Evolutionary conservation across 805 yeast genomes (phyloP), one percentile per base, ranked within the genome.

Genomic region (Sugiyamaella valdiviana): DNA sequence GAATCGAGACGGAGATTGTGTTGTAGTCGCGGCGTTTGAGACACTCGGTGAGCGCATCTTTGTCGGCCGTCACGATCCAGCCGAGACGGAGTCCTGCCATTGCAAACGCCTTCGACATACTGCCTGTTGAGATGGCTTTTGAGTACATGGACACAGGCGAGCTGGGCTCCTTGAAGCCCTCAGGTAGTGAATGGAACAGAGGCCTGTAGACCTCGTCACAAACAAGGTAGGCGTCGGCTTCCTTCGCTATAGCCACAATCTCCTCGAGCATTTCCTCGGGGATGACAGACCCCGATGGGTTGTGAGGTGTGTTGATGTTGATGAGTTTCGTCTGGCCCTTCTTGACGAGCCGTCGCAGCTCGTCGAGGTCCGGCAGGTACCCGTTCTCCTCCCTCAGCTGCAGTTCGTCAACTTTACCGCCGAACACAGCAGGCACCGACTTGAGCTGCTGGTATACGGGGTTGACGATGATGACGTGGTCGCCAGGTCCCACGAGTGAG

Each of bases 121-220:
- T 75, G 2, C 76, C 68, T 0, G 80, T 75, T 6, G 73, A 67
- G 36, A 77, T 65, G 3, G 75, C 71, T 50, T 68, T 70, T 1
- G 65, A 66, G 50, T 73, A 73, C 20, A 75, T 57, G 29, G 68
- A 63, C 10, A 71, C 69, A 12, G 73, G 66, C 2, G 77, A 71
- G 24, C 59, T 60, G 4, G 79, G 76, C n/a, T 38, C 21, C 17
- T 47, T 49, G 6, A 45, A 40, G 14, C 45, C 58, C 2, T 57
- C 51, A 1, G 55, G 54, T 6, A 63, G 52, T 3, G 71, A 64
- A 57, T 76, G 79, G 57, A 65, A 74, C 44, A 77, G 62, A 9
- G 81, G 82, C 7, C 80, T 61, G 56, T 77, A 77, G 6, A 77
- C 81, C 53, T 77, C 81, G 58, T 77, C 82, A 40, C 74, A 69